Conservation (phyloP, 768 basidiomycete genomes). For the Flagelloscypha sp. region DNA sequence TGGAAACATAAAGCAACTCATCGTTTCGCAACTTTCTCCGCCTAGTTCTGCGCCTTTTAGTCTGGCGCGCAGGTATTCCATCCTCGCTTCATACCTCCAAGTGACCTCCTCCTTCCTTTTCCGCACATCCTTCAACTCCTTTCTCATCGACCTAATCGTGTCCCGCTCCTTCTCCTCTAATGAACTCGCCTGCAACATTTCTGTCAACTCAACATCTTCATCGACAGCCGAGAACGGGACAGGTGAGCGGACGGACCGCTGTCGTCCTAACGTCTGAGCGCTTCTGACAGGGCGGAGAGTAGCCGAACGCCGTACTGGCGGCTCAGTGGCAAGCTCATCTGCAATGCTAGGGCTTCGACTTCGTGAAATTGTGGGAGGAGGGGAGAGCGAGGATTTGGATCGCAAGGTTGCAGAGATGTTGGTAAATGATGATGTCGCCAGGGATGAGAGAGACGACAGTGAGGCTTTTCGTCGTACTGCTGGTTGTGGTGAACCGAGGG, state of each 20-base stretch:
- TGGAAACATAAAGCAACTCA: no score
- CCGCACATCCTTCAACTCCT: slow-evolving; percentile 57
- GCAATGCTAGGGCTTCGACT: slow-evolving; percentile 15
- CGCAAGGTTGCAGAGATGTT: slow-evolving; percentile 11
- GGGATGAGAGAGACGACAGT: slow-evolving; percentile 47
- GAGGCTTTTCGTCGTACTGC: slow-evolving; percentile 38
- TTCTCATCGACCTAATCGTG: slow-evolving; percentile 28
- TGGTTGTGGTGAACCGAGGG: slow-evolving; percentile 12
- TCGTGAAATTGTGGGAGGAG: slow-evolving; percentile 19
- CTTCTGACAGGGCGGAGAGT: no score
- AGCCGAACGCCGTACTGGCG: no score
- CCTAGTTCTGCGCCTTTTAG: slow-evolving; percentile 74
- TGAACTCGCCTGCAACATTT: slow-evolving; percentile 23
- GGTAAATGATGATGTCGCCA: slow-evolving; percentile 18
- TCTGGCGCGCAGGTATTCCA: slow-evolving; percentile 69
- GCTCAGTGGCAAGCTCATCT: slow-evolving; percentile 17
- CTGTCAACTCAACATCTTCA: no score
- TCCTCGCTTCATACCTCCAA: slow-evolving; percentile 56
- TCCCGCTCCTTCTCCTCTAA: slow-evolving; percentile 22
- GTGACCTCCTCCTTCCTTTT: slow-evolving; percentile 57
- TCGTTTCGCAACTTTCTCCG: no score
- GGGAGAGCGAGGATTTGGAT: slow-evolving; percentile 5
- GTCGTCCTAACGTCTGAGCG: no score
- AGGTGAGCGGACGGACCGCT: no score
- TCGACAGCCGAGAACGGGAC: no score